Evolutionary conservation across 495 filamentous ascomycete species (phyloP).

Genomic region (Patellaria atrata): DNA sequence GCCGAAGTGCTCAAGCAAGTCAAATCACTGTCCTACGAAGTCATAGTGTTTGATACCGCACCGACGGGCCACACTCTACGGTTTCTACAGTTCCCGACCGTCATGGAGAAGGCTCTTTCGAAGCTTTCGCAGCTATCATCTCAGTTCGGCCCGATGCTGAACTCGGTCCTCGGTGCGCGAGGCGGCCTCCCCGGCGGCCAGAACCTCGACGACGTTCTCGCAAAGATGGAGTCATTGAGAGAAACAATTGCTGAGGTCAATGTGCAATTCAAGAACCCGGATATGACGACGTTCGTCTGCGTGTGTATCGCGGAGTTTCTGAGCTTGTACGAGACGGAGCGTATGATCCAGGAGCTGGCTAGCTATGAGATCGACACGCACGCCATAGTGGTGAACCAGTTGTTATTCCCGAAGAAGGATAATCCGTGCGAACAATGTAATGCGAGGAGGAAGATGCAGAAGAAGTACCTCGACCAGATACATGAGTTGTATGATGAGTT

Average conservation of each 20-base stretch:
- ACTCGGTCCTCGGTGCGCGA: constrained; percentile 69
- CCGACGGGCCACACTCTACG: constrained; percentile 98
- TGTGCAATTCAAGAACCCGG: constrained; percentile 91
- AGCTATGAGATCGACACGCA: constrained; percentile 93
- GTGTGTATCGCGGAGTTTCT: constrained; percentile 98
- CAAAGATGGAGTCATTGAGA: constrained; percentile 84
- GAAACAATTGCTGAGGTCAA: constrained; percentile 93
- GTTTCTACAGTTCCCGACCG: constrained; percentile 96
- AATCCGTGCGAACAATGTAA: constrained; percentile 92
- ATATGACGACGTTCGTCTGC: constrained; percentile 94
- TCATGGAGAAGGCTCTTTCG: constrained; percentile 93
- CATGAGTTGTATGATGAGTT: constrained; percentile 96
- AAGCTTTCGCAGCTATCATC: constrained; percentile 88
- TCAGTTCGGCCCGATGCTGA: constrained; percentile 93
- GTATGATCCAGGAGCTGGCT: constrained; percentile 97
- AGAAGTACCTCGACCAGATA: constrained; percentile 98
- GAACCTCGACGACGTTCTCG: constrained; percentile 78
- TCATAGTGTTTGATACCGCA: constrained; percentile 97
- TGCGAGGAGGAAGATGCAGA: constrained; percentile 92
- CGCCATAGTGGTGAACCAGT: constrained; percentile 93
- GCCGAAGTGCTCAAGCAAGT: constrained; percentile 98
- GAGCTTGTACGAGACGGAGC: constrained; percentile 94
- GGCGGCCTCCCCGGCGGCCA: constrained; percentile 82
- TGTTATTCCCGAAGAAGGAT: constrained; percentile 78
- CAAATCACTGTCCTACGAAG: constrained; percentile 96